Conservation (phyloP, 192 early-diverging fungal genomes). For the Coemansia sp. region DNA sequence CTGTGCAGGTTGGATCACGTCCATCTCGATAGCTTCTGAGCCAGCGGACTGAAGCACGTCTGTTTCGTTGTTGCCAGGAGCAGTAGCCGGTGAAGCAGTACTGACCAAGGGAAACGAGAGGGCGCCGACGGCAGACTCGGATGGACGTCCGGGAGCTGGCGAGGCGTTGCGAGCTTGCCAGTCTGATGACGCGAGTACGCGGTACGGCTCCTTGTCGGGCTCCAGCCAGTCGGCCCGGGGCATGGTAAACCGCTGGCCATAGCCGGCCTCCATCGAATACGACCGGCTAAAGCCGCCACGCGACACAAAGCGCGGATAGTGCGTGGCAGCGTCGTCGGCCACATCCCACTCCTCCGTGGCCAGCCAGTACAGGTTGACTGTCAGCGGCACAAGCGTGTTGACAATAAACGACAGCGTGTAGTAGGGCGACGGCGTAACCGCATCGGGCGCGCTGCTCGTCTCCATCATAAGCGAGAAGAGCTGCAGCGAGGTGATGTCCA, state of each 20-base stretch:
- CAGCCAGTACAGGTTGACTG: slow-evolving; percentile 40
- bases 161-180: slow-evolving; percentile 36
- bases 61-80: background rate
- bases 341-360: slow-evolving; percentile 40
- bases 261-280: slow-evolving; percentile 29
- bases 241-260: slow-evolving; percentile 28
- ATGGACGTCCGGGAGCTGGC: too few relatives aligned
- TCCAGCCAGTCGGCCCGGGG: slow-evolving; percentile 45
- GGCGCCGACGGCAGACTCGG: background rate
- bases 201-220: slow-evolving; percentile 34
- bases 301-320: slow-evolving; percentile 35
- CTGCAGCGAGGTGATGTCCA: slow-evolving; percentile 31
- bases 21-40: slow-evolving; percentile 17
- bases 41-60: background rate
- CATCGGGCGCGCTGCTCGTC: slow-evolving; percentile 1
- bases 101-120: background rate
- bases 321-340: background rate
- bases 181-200: slow-evolving; percentile 39
- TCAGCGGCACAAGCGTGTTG: slow-evolving; percentile 37
- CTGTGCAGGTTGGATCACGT: slow-evolving; percentile 6
- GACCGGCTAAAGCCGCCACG: slow-evolving; percentile 23
- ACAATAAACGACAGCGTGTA: slow-evolving; percentile 38
- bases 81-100: background rate
- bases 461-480: slow-evolving; percentile 39
- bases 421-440: slow-evolving; percentile 30